Conservation (phyloP, 2,329 filamentous ascomycete genomes). For the Corynespora cassiicola region DNA sequence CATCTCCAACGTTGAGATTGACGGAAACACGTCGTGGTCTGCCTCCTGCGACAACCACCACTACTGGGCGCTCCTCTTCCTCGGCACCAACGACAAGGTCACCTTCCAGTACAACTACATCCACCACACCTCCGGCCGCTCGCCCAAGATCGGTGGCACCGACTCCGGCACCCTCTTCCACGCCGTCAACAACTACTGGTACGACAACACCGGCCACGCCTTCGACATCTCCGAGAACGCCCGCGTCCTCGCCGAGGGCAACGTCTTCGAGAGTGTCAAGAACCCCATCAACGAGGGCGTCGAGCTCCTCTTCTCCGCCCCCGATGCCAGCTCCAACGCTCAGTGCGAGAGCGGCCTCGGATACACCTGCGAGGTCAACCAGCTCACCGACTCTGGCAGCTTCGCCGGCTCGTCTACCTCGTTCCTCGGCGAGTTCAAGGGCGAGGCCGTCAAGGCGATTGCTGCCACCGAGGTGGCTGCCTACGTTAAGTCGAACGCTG, state of each 20-base stretch:
- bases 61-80: conserved; percentile 27
- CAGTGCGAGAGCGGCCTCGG: conserved; percentile 14
- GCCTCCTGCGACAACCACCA: conserved; percentile 28
- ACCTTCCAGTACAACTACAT: conserved; percentile 32
- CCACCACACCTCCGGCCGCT: conserved; percentile 28
- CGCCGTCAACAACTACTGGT: conserved; percentile 26
- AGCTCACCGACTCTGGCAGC: conserved; percentile 9
- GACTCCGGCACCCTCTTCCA: conserved; percentile 18
- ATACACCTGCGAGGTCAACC: conserved; percentile 14
- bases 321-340: conserved; percentile 7
- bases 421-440: conserved; percentile 13
- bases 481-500: conserved; percentile 18
- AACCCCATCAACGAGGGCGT: conserved; percentile 11
- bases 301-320: conserved; percentile 12
- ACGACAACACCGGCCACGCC: conserved; percentile 23
- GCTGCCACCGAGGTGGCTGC: conserved; percentile 9
- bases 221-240: conserved; percentile 16
- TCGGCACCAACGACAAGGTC: conserved; percentile 23
- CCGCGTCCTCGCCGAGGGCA: conserved; percentile 22
- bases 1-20: conserved; percentile 28
- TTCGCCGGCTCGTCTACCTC: conserved; percentile 11
- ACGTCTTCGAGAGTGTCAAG: conserved; percentile 20
- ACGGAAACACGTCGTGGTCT: conserved; percentile 24
- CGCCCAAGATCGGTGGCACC: conserved; percentile 24
- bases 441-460: conserved; percentile 8